A percentile compares a stretch with the other conserved stretches of the same genome.
These are phyloP conservation scores for Chamaenerion angustifolium DNA, from an alignment of 345 rosid genomes.

Conservation along the genomic window DNA sequence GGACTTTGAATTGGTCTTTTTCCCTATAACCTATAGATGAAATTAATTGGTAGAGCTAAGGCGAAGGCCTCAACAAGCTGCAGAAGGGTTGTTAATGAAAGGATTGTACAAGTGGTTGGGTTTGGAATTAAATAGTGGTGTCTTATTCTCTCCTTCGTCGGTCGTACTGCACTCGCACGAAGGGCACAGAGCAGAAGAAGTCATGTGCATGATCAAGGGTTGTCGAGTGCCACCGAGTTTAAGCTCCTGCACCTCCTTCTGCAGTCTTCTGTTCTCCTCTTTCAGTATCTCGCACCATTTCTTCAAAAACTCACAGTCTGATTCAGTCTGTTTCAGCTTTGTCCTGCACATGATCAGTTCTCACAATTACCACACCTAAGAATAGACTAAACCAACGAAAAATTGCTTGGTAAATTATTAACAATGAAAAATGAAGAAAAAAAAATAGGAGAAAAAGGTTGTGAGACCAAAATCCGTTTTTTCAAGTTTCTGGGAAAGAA, in stretches of 20 bases:
- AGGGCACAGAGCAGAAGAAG: conserved; percentile 73
- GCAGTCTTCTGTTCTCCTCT: conserved; percentile 87
- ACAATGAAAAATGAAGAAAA: too few relatives aligned
- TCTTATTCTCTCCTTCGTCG: conserved; percentile 16
- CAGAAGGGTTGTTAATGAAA: conserved; percentile 67
- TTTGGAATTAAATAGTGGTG: conserved; percentile 35
- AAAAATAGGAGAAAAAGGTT: too few relatives aligned
- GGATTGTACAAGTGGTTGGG: conserved; percentile 57
- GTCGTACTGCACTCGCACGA: conserved; percentile 58
- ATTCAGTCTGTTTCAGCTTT: conserved; percentile 94
- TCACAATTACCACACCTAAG: background rate
- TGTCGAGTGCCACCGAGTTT: conserved; percentile 35
- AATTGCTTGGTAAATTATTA: too few relatives aligned
- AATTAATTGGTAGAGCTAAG: too few relatives aligned
- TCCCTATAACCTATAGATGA: too few relatives aligned
- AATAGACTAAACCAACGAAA: too few relatives aligned
- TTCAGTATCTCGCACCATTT: conserved; percentile 83
- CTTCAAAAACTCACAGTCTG: conserved; percentile 85
- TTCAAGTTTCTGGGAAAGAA: too few relatives aligned
- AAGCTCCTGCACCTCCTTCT: conserved; percentile 77
- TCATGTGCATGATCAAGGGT: conserved; percentile 62
- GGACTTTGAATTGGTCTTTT: too few relatives aligned
- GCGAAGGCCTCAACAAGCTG: conserved; percentile 40
- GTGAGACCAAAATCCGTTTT: too few relatives aligned
- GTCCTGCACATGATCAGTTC: conserved; percentile 41